Percentiles rank a stretch among this genome's conserved stretches.
phyloP scores from a whole-genome alignment of 192 early-diverging fungal species.

The Anaeromyces robustus region DNA sequence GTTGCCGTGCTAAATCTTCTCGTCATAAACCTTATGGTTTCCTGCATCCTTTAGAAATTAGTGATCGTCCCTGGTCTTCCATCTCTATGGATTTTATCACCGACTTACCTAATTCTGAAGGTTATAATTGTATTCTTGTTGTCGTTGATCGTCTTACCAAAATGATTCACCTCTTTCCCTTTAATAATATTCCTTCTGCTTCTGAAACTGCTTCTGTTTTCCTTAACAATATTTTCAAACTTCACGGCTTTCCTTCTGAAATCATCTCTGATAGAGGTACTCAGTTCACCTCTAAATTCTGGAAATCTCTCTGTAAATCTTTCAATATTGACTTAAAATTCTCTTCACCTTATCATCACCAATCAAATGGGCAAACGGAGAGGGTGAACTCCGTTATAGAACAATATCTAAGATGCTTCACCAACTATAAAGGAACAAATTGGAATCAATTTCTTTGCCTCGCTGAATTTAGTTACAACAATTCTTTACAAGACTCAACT shows the following conservation, averaged over 20 bases:
- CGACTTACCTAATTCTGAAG: conserved; percentile 5
- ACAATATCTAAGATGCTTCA: conserved; percentile 9
- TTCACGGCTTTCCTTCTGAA: background rate
- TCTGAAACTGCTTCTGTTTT: background rate
- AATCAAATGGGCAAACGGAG: too few species aligned
- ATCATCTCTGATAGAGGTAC: conserved; percentile 1
- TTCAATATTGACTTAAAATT: too few species aligned
- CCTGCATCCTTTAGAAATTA: conserved; percentile 3
- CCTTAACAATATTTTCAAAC: background rate
- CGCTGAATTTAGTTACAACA: conserved; percentile 34
- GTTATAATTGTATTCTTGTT: conserved; percentile 17
- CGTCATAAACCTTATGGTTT: conserved; percentile 10
- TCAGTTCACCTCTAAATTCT: background rate
- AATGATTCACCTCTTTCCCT: background rate
- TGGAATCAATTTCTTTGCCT: conserved; percentile 19
- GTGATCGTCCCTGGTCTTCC: conserved; percentile 6
- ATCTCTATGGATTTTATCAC: conserved; percentile 32
- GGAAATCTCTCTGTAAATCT: too few species aligned
- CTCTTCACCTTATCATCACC: too few species aligned
- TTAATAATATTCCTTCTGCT: background rate
- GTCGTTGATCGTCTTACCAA: conserved; percentile 18
- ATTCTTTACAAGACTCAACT: conserved; percentile 11
- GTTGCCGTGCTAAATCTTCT: too few species aligned
- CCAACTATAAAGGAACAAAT: conserved; percentile 16
- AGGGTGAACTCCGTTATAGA: too few species aligned